These are phyloP conservation scores for Yamadazyma triangularis DNA, from an alignment of 1,139 yeast species.

Conservation along the genomic window DNA sequence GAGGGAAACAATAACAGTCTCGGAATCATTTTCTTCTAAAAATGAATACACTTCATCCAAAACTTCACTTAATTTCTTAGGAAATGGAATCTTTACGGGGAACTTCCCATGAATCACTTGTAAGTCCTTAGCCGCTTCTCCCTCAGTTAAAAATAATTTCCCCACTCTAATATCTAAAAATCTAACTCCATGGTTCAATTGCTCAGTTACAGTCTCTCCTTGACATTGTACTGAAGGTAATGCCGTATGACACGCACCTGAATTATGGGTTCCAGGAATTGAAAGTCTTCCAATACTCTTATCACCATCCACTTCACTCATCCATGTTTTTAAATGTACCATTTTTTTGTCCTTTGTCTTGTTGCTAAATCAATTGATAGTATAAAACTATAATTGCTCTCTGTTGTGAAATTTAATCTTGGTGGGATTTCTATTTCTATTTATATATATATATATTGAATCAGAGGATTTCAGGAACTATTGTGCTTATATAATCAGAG, in stretches of 20 bases:
- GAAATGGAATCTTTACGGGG: conserved; percentile 63
- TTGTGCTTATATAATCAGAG: conserved; percentile 1
- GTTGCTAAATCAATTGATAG: no score
- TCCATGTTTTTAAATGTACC: conserved; percentile 51
- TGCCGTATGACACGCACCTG: conserved; percentile 72
- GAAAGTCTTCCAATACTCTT: conserved; percentile 50
- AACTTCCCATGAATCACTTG: conserved; percentile 74
- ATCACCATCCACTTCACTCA: conserved; percentile 50
- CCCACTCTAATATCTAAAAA: conserved; percentile 69
- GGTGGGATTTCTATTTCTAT: no score
- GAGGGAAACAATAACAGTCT: conserved; percentile 62
- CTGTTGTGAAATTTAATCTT: no score
- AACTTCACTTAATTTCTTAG: conserved; percentile 44
- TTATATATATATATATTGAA: no score
- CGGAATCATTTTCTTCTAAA: conserved; percentile 48
- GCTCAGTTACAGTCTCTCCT: conserved; percentile 55
- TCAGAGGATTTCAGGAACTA: conserved; percentile 1
- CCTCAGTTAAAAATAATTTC: conserved; percentile 48
- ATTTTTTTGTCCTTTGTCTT: conserved; percentile 16
- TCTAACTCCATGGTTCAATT: conserved; percentile 68
- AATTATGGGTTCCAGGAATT: conserved; percentile 78
- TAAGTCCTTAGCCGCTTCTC: conserved; percentile 49
- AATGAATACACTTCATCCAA: conserved; percentile 59
- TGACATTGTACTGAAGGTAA: conserved; percentile 80
- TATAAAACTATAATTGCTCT: no score